Evolutionary conservation across 202 grass and related monocot species (phyloP), one percentile per base, ranked within the genome.

Genomic region (Bolboschoenoplectus hybrid): DNA sequence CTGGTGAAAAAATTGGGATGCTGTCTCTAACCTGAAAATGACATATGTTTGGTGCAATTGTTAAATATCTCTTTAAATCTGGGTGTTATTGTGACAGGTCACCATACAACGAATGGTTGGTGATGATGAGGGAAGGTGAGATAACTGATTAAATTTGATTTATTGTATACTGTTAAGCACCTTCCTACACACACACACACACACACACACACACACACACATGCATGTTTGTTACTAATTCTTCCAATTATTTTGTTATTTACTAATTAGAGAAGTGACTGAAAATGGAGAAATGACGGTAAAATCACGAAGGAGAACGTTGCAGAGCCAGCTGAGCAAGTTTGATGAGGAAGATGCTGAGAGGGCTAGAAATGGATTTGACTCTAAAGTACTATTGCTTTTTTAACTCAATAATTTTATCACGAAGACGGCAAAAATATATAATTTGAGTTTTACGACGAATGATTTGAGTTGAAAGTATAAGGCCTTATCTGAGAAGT

Each of bases 81-180:
- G 57, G 83, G 17, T 92, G 67, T 68, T 75, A 63, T 80, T 17
- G 84, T 96, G 97, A 94, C 92, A 96, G 97, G 89, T 99, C 85
- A 99, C 93, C 85, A 90, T 99, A 82, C 90, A 96, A 86, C 91
- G 93, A 88, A 91, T 94, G 89, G 89, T 87, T 85, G 92, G 88
- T 89, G 93, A 82, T 68, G 93, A 90, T 76, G 90, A 91, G 71
- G 91, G 67, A 68, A 93, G 93, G 93, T 90, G 86, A 44, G 87
- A 82, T 45, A 47, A 80, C 12, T 89, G 39, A 89, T 9, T 70
- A 17, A 68, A 82, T 67, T 60, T 80, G 36, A 80, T 71, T 85
- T 64, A 66, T 85, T 57, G 9, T 85, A 5, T 61, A 69, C 47
- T 53, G 1, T 53, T 19, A 55, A 85, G 5, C 38, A 68, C 39